Conservation (phyloP, 345 rosid genomes). For the Citrus maxima region DNA sequence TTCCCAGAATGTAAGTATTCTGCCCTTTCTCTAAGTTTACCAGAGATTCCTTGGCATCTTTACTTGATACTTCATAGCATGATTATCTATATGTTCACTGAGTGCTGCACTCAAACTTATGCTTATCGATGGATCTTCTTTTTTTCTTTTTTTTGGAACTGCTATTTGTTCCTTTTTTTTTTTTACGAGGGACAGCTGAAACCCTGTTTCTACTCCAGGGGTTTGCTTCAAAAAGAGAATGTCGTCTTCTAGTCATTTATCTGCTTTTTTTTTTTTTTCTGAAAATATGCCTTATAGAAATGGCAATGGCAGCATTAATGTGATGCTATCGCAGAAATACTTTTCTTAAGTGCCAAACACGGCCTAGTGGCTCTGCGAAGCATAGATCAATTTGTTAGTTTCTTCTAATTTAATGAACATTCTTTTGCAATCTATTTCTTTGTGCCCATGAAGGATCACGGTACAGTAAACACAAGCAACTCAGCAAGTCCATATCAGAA, state of each 20-base stretch:
- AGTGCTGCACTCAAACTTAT: not conserved
- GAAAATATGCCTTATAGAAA: slow-evolving; percentile 4
- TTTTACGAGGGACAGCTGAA: not conserved
- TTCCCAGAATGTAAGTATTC: slow-evolving; percentile 56
- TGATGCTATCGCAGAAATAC: not conserved
- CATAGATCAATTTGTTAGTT: not conserved
- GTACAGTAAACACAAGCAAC: slow-evolving; percentile 17
- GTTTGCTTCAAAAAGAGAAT: not conserved
- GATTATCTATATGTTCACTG: not conserved
- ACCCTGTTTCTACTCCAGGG: not conserved
- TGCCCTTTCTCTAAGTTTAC: not conserved
- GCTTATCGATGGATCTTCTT: not conserved
- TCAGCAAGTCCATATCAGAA: slow-evolving; percentile 41
- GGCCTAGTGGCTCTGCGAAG: not conserved
- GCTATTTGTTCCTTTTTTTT: not conserved
- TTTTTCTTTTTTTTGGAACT: not conserved
- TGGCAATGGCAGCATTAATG: not conserved
- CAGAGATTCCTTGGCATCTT: not conserved
- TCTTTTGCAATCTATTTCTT: slow-evolving; percentile 8
- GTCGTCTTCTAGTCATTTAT: not conserved
- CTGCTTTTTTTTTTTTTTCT: not conserved
- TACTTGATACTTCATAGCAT: not conserved
- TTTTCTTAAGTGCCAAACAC: not conserved
- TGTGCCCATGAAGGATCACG: slow-evolving; percentile 48
- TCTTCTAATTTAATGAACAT: not conserved